Evolutionary conservation across 768 basidiomycete species (phyloP), one percentile per base, ranked within the genome.

Genomic region (Xanthoconium stramineum): DNA sequence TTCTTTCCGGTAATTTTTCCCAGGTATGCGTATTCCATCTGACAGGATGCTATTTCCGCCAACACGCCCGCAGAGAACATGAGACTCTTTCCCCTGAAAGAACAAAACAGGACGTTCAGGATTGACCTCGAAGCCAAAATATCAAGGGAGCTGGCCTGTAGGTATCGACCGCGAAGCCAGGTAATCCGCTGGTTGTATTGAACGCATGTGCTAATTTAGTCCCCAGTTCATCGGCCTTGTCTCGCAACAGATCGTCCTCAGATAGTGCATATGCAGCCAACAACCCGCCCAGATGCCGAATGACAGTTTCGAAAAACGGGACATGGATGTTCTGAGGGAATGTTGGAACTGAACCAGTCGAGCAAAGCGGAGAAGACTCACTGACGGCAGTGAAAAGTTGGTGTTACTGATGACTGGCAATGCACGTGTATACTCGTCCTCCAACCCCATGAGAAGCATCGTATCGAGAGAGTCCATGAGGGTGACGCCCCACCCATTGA

Each of bases 271-370:
- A 87, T 0, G 89, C 91, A 2, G 88, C 86, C 5, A 95, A 78
- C 7, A 95, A 71, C 4, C 94, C 94, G 3, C 94, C 94, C 1
- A 97, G 84, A 62, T 95, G 88, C 19, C 94, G 84, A 59, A 96
- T 96, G 29, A 87, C 83, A 0, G 91, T 94, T 75, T 95, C 89
- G 60, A 90, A 91, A 65, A 85, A 89, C 1, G 84, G 85, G 1
- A 69, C 71, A 15, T 14, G 67, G 74, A 48, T 60, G 71, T 60
- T 69, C 61, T 52, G 53, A 75, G 6, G 32, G 6, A n/a, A 9
- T 9, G 45, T 3, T 52, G 17, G 33, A 50, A n/a, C 17, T 5
- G 6, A 15, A 28, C 15, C 8, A 17, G 7, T 13, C 1, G 9
- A 29, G 28, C 28, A 13, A 28, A 13, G 6, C 19, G n/a, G 15